Evolutionary conservation across 2,329 filamentous ascomycete species (phyloP).

Genomic region (Fusarium sambucinum): DNA sequence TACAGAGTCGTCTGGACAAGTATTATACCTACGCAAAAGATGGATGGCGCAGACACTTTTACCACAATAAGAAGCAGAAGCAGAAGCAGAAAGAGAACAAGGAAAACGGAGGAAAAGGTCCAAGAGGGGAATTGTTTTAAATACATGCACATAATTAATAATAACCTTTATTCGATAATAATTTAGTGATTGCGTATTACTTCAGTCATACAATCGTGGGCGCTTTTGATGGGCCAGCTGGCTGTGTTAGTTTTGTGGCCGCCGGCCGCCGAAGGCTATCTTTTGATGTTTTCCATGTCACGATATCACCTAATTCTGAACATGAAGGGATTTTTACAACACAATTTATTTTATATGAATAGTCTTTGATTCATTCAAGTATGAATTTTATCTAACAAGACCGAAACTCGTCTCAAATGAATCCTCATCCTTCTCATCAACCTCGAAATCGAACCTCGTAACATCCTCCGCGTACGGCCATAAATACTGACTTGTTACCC

Average conservation of each 20-base stretch:
- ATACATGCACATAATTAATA: too few species aligned
- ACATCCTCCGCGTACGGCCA: slow-evolving; percentile 67
- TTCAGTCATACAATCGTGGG: too few species aligned
- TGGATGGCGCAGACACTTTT: too few species aligned
- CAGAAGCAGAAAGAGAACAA: neutral
- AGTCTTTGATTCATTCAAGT: neutral
- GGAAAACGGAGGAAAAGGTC: neutral
- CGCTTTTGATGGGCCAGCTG: too few species aligned
- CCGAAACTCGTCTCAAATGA: slow-evolving; percentile 39
- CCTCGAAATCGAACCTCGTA: slow-evolving; percentile 66
- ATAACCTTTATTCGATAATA: too few species aligned
- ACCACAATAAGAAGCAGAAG: too few species aligned
- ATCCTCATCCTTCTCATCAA: slow-evolving; percentile 56
- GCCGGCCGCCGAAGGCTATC: neutral
- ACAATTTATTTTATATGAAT: neutral
- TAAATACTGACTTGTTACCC: slow-evolving; percentile 63
- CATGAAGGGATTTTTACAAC: neutral
- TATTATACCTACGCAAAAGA: too few species aligned
- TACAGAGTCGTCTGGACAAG: too few species aligned
- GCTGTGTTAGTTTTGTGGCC: neutral
- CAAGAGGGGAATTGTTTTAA: too few species aligned
- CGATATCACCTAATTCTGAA: neutral
- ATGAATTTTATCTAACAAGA: neutral
- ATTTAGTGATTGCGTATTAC: too few species aligned
- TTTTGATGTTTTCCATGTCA: neutral